These are phyloP conservation scores for Penicillium cosmopolitanum DNA, from an alignment of 495 filamentous ascomycete species.

Conservation along the genomic window DNA sequence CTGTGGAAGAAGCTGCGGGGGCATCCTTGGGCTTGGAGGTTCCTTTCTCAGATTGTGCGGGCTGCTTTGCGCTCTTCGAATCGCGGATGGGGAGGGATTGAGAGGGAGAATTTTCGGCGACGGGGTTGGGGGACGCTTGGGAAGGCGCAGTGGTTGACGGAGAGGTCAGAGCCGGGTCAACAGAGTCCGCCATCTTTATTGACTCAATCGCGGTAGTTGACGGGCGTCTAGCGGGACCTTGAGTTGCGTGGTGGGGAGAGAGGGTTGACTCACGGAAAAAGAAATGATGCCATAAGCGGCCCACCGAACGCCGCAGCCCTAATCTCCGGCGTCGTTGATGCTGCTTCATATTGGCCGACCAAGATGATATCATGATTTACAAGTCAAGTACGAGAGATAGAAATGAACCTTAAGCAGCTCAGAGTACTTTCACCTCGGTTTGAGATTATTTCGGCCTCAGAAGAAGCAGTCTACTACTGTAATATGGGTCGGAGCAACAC, in stretches of 20 bases:
- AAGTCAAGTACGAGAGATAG: no score
- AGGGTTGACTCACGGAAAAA: constrained; percentile 45
- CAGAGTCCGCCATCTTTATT: constrained; percentile 36
- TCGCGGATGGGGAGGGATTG: constrained; percentile 31
- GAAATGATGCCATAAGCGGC: constrained; percentile 47
- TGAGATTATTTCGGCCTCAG: background rate
- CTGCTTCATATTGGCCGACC: background rate
- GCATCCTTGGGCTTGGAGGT: constrained; percentile 33
- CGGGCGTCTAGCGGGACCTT: constrained; percentile 22
- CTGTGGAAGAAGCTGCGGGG: constrained; percentile 18
- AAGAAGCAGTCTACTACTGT: background rate
- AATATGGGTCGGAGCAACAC: background rate
- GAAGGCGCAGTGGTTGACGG: constrained; percentile 20
- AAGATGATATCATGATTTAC: no score
- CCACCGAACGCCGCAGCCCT: constrained; percentile 30
- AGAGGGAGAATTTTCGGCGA: constrained; percentile 26
- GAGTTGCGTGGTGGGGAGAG: constrained; percentile 37
- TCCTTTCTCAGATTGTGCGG: constrained; percentile 38
- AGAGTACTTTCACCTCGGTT: no score
- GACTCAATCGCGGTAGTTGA: constrained; percentile 26
- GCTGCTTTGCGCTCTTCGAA: constrained; percentile 31
- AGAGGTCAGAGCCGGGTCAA: constrained; percentile 27
- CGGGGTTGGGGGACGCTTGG: constrained; percentile 18
- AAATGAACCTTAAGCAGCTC: no score
- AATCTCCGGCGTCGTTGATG: constrained; percentile 20